These are phyloP conservation scores for Hygrophoropsis aurantiaca DNA, from an alignment of 768 basidiomycete species.

Conservation along the genomic window DNA sequence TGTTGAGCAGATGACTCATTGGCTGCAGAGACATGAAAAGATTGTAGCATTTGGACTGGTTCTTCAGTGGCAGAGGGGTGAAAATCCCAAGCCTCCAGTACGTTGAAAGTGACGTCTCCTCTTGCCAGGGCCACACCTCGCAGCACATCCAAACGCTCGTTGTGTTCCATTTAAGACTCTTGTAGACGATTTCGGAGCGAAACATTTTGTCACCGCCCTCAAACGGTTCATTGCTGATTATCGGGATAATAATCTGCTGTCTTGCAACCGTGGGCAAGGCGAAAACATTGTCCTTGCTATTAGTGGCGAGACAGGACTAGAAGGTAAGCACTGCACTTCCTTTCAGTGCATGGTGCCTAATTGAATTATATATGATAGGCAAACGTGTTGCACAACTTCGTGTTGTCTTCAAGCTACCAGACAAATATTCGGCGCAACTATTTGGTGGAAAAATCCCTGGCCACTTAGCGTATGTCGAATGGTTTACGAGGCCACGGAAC, in stretches of 20 bases:
- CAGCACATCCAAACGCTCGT: neutral
- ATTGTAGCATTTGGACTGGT: conserved; percentile 19
- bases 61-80: conserved; percentile 15
- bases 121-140: neutral
- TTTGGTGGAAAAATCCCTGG: conserved; percentile 8
- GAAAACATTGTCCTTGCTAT: neutral
- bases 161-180: neutral
- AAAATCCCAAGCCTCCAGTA: neutral
- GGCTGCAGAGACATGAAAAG: conserved; percentile 35
- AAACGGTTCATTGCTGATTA: no score
- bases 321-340: no score
- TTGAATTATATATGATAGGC: neutral
- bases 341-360: neutral
- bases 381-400: neutral
- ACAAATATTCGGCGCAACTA: neutral
- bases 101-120: neutral
- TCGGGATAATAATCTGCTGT: neutral
- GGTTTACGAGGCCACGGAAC: conserved; percentile 2
- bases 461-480: conserved; percentile 12
- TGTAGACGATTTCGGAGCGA: neutral
- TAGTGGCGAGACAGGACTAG: neutral
- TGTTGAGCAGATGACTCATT: conserved; percentile 36
- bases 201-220: no score
- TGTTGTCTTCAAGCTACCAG: conserved; percentile 6
- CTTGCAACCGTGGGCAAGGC: neutral